Percentiles rank a stretch among this genome's conserved stretches.
Conservation (phyloP, 169 alveolate genomes). For the Eimeria nieschulzi region DNA sequence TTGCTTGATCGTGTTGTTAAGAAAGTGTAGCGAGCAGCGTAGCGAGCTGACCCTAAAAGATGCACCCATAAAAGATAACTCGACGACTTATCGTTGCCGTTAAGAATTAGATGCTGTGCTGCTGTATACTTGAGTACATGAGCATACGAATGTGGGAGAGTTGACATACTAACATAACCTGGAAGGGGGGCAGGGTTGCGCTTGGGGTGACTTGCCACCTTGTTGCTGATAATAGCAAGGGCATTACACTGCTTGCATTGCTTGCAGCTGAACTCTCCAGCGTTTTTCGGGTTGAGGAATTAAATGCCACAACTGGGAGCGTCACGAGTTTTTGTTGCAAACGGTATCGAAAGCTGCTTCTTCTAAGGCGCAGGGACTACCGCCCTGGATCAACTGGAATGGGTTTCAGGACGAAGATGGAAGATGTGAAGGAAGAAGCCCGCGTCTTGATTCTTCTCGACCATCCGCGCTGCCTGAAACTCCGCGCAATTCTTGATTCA, state of each 20-base stretch:
- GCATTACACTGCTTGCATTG: neutral
- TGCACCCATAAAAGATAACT: no score
- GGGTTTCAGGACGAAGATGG: constrained; percentile 51
- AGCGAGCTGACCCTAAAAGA: no score
- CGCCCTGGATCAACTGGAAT: constrained; percentile 57
- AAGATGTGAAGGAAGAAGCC: constrained; percentile 65
- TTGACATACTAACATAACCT: no score
- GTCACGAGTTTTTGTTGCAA: constrained; percentile 64
- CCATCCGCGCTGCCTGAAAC: constrained; percentile 58
- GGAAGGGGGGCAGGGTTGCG: no score
- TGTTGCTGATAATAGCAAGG: no score
- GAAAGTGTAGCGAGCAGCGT: no score
- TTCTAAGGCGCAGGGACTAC: constrained; percentile 57
- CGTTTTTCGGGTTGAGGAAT: constrained; percentile 55
- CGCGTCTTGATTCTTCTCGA: constrained; percentile 47
- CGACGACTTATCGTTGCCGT: no score
- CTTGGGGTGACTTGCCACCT: no score
- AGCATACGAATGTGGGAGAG: no score
- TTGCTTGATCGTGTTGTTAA: no score
- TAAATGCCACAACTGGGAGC: constrained; percentile 37
- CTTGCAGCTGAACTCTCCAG: constrained; percentile 61
- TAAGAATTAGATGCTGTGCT: no score
- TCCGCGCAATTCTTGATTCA: constrained; percentile 47
- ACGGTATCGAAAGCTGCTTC: constrained; percentile 62
- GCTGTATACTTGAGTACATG: no score